Evolutionary conservation across 2,329 filamentous ascomycete species (phyloP).

Genomic region (Lasiodiplodia theobromae): DNA sequence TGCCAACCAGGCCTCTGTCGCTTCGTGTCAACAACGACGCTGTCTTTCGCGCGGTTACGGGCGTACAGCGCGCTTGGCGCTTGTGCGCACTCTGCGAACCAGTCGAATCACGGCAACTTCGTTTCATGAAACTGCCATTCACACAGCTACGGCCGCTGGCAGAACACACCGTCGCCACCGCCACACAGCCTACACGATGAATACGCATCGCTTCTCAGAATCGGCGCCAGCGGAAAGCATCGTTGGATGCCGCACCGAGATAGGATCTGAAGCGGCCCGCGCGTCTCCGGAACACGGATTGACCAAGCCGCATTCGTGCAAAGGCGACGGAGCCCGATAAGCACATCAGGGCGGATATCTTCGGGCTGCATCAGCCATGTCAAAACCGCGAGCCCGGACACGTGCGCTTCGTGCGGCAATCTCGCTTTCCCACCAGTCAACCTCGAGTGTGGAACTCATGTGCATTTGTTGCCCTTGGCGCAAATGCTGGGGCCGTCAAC

Average conservation of each 20-base stretch:
- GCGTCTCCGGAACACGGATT: background rate
- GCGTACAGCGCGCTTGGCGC: background rate
- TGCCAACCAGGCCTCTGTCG: background rate
- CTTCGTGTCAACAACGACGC: background rate
- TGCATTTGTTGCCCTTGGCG: slow-evolving; percentile 1
- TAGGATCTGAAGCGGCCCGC: background rate
- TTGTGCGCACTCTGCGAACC: slow-evolving; percentile 4
- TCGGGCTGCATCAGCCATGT: background rate
- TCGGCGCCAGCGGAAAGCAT: background rate
- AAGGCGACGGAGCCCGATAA: background rate
- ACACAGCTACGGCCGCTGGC: slow-evolving; percentile 4
- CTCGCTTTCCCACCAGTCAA: background rate
- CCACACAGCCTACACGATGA: slow-evolving; percentile 1
- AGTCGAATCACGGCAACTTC: background rate
- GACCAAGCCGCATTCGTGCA: background rate
- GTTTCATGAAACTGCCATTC: slow-evolving; percentile 18
- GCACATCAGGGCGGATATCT: background rate
- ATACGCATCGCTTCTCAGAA: background rate
- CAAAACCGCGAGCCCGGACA: background rate
- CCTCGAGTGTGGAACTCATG: background rate
- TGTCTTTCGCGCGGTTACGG: slow-evolving; percentile 14
- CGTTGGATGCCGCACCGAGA: background rate
- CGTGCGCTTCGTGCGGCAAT: background rate
- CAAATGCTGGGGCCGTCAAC: background rate
- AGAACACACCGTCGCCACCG: background rate